Conservation (phyloP, 2,329 filamentous ascomycete genomes). For the Diaporthe sp. region DNA sequence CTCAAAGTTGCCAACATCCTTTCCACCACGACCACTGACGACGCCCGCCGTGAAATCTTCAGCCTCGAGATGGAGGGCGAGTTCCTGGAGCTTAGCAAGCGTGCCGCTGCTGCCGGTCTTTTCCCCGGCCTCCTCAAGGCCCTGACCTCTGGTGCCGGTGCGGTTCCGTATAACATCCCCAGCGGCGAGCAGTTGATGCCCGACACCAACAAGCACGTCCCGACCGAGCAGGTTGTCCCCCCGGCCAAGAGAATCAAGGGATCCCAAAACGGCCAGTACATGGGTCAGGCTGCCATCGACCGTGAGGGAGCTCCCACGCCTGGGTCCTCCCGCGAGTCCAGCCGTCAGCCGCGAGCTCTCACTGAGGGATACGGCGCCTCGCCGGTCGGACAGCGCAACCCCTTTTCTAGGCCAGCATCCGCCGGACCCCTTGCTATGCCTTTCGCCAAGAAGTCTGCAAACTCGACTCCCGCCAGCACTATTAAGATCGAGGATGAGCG, state of each 20-base stretch:
- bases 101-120: neutral
- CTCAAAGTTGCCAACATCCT: slow-evolving; percentile 22
- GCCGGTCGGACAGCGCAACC: neutral
- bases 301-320: neutral
- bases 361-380: neutral
- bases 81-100: neutral
- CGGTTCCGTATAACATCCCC: neutral
- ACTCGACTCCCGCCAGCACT: neutral
- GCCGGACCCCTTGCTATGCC: neutral
- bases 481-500: neutral
- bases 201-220: neutral
- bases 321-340: neutral
- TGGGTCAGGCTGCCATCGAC: neutral
- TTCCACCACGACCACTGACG: neutral
- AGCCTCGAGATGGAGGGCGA: neutral
- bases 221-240: neutral
- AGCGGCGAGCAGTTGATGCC: neutral
- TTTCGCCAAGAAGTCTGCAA: neutral
- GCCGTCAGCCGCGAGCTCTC: neutral
- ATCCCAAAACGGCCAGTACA: neutral
- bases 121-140: neutral
- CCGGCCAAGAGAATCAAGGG: neutral
- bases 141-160: neutral
- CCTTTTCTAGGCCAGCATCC: neutral
- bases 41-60: neutral